phyloP scores from a whole-genome alignment of 2,329 filamentous ascomycete species.

The Phyllosticta ampelicida region DNA sequence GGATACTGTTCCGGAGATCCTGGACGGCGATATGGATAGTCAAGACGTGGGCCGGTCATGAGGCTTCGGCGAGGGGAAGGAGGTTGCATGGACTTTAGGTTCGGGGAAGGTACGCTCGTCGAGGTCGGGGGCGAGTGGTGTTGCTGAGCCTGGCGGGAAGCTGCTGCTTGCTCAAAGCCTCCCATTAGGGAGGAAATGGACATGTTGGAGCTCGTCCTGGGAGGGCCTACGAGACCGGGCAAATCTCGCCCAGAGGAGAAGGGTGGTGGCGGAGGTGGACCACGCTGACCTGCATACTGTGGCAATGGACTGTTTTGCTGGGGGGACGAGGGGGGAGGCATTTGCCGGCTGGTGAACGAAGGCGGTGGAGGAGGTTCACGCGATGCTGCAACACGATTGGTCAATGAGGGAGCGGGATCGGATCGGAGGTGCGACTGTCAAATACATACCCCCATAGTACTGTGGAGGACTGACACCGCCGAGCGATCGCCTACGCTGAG shows the following conservation, averaged over 20 bases:
- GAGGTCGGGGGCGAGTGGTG: constrained; percentile 36
- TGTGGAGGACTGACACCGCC: constrained; percentile 26
- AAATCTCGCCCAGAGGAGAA: constrained; percentile 45
- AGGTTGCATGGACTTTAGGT: constrained; percentile 34
- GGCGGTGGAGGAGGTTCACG: constrained; percentile 30
- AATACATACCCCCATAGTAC: constrained; percentile 25
- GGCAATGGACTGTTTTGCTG: constrained; percentile 29
- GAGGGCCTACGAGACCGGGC: constrained; percentile 38
- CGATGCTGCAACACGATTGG: constrained; percentile 23
- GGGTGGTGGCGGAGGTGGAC: constrained; percentile 31
- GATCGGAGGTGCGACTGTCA: constrained; percentile 6
- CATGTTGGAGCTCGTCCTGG: constrained; percentile 55
- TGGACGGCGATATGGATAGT: constrained; percentile 27
- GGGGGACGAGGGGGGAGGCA: constrained; percentile 41
- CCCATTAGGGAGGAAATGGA: constrained; percentile 65
- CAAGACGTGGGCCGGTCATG: constrained; percentile 21
- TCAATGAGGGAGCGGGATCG: constrained; percentile 3
- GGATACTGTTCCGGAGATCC: constrained; percentile 28
- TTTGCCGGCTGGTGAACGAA: constrained; percentile 34
- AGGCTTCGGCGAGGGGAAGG: constrained; percentile 33
- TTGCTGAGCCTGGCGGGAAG: constrained; percentile 23
- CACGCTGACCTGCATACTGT: constrained; percentile 30
- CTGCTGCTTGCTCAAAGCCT: constrained; percentile 36
- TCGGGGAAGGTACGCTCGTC: constrained; percentile 26
- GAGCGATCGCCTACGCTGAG: constrained; percentile 31